Evolutionary conservation across 495 filamentous ascomycete genomes (phyloP).

Genomic region (Staphylotrichum longicolle): DNA sequence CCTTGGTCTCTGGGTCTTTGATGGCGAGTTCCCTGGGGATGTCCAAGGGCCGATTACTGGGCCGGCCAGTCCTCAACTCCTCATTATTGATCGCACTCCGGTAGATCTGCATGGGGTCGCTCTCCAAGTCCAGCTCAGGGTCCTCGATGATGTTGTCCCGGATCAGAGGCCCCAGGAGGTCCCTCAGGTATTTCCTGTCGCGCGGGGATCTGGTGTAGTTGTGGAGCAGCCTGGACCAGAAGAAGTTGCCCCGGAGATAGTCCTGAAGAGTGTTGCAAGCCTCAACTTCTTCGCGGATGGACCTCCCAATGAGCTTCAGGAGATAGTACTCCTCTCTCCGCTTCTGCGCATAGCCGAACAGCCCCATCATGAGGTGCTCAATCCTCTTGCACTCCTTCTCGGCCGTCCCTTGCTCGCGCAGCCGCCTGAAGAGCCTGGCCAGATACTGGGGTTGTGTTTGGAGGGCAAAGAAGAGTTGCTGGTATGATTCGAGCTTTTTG

Average conservation of each 20-base stretch:
- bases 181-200: constrained; percentile 87
- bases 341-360: constrained; percentile 97
- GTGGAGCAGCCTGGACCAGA: constrained; percentile 82
- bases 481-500: constrained; percentile 92
- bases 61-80: constrained; percentile 84
- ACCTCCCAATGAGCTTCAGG: constrained; percentile 79
- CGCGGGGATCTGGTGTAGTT: constrained; percentile 89
- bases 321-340: constrained; percentile 95
- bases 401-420: constrained; percentile 79
- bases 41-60: constrained; percentile 73
- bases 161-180: constrained; percentile 77
- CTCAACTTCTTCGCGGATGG: constrained; percentile 84
- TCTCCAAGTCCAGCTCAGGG: constrained; percentile 85
- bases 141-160: constrained; percentile 89
- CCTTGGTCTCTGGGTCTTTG: constrained; percentile 84
- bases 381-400: constrained; percentile 92
- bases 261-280: constrained; percentile 71
- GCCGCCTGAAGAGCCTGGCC: constrained; percentile 75
- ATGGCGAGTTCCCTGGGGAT: constrained; percentile 90
- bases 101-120: constrained; percentile 97
- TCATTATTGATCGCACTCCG: constrained; percentile 92
- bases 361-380: constrained; percentile 90
- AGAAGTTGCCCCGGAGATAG: constrained; percentile 84
- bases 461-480: constrained; percentile 95
- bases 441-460: constrained; percentile 97